Conservation (phyloP, 208 protist species). For the Trypanosoma cruzi region DNA sequence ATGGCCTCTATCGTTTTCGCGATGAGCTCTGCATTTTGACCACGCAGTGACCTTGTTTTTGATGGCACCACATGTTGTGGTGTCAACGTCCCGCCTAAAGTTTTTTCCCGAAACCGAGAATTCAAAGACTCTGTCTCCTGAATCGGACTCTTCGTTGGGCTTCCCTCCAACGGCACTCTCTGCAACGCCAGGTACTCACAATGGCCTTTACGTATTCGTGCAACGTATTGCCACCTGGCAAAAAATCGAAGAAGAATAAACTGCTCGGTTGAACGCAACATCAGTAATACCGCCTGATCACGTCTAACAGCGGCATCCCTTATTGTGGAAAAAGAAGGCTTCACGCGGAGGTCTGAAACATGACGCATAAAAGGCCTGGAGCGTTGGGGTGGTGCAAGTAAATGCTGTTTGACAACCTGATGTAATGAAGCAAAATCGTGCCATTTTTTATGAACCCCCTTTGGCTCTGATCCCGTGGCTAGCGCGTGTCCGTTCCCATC, state of each 20-base stretch:
- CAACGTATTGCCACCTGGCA: constrained; percentile 23
- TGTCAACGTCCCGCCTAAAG: neutral
- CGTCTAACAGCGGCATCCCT: neutral
- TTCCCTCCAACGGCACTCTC: neutral
- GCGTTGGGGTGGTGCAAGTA: neutral
- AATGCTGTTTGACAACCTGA: neutral
- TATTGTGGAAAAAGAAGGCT: neutral
- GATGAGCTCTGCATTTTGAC: neutral
- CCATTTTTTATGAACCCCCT: neutral
- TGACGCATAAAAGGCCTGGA: neutral
- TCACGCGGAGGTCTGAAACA: neutral
- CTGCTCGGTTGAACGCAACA: constrained; percentile 10
- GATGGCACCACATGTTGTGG: neutral
- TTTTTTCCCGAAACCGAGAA: neutral
- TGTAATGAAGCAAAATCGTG: neutral
- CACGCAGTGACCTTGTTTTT: neutral
- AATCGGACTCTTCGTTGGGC: neutral
- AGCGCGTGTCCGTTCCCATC: neutral
- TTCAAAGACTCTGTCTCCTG: neutral
- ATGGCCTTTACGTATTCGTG: neutral
- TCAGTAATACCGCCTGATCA: constrained; percentile 12
- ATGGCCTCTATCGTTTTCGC: constrained; percentile 4
- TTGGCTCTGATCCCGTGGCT: neutral
- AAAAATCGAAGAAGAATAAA: constrained; percentile 34
- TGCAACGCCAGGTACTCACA: neutral